Evolutionary conservation across 1,284 basidiomycete genomes (phyloP), one percentile per base, ranked within the genome.

Genomic region (Cryptococcus amylolentus): DNA sequence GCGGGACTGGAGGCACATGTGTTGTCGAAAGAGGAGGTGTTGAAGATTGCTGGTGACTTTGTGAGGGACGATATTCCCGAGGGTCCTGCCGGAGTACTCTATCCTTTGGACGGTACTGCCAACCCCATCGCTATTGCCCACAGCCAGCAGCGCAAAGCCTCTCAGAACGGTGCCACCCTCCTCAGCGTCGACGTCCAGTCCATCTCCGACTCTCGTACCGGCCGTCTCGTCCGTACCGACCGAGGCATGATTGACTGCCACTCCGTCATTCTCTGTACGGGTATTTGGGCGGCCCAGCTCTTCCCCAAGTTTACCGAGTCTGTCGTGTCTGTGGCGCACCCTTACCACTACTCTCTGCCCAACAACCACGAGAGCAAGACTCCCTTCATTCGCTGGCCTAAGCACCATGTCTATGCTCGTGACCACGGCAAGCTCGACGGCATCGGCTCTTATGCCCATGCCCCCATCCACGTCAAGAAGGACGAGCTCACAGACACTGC

Each of bases 251-350:
- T 60, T 35, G 49, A 60, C 42, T 51, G 41, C n/a, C 42, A 38
- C 28, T 52, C 20, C 40, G 60, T 70, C 12, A 62, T 62, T 16
- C 44, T 66, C 42, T 57, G 58, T n/a, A 68, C 66, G 0, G 68
- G 68, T 16, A 62, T 64, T n/a, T 70, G 66, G 68, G 62, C 62
- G 8, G 61, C 63, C 5, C 63, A 68, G 53, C 64, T 70, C 7
- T 31, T 62, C 2, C 62, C 68, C 3, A 12, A 20, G 5, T 38
- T 56, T n/a, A 40, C 52, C 20, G 43, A 56, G 31, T 35, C 55
- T 3, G 57, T 58, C 13, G 60, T 68, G 8, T 45, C 62, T 12
- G 66, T 69, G 26, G 55, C 63, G 12, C 68, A 69, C 37, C 63
- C 66, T n/a, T 69, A 69, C 42, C 57, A 61, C 26, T 62, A 64